Base-by-base conservation (phyloP, 768 basidiomycete genomes). In the Lactifluus subvellereus region DNA sequence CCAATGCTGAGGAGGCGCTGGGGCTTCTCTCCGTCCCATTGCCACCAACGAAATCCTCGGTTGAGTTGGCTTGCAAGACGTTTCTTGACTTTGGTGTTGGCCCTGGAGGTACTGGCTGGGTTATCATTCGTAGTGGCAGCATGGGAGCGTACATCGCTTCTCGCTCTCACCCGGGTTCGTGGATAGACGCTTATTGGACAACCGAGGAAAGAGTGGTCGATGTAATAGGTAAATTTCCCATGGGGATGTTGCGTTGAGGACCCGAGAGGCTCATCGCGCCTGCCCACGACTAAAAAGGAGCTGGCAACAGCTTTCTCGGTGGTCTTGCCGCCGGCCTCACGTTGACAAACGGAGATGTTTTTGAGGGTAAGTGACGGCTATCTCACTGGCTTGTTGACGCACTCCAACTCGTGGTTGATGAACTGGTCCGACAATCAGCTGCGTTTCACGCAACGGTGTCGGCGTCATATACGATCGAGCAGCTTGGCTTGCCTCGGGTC, bases 241-340 rank as follows among this genome's bases (percentile, higher is more conserved):
- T 56, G 63, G 67, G 48, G 32, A 54, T 33, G 38, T 55, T 45
- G 60, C 58, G 43, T 22, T 52, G 18, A 42, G 37, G 14, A n/a
- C 57, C 45, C 43, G 38, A 48, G 59, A 11, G 47, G 60, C 67
- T 57, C 53, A 45, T 52, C 32, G 35, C 57, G 64, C 66, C 33
- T 38, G 61, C 52, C 20, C n/a, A 52, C 47, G 22, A 52, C 59
- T 14, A 57, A 27, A 27, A 27, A 91, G 91, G 94, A 49, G 93
- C 91, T n/a, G 94, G 94, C 16, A 96, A 96, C 72, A 81, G 84
- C 62, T 96, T 95, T 73, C 78, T 95, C 27, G 92, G 92, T 14
- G 92, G 92, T 6, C 78, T 94, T 14, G 84, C 84, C 11, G 92
- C 90, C 20, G 92, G 92, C 0, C 71, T 94, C 55, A 66, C 75